Percentiles rank a stretch among this genome's conserved stretches.
phyloP scores from a whole-genome alignment of 2,329 filamentous ascomycete species.

The Fusarium nodosum region DNA sequence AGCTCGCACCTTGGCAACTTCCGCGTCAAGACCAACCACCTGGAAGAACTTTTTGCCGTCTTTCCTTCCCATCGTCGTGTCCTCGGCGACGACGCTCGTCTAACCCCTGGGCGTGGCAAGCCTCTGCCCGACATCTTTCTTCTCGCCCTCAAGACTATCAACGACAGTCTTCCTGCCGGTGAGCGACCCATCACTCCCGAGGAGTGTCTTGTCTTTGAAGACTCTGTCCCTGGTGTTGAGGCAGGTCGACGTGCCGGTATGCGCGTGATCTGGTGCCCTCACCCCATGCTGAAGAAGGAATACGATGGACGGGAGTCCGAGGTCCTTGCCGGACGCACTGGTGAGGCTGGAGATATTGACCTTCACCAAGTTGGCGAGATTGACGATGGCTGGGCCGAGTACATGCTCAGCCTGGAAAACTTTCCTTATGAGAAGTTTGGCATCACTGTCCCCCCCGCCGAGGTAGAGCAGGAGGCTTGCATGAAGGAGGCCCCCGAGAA shows the following conservation, averaged over 20 bases:
- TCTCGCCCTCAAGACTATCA: constrained; percentile 86
- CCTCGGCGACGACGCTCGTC: constrained; percentile 85
- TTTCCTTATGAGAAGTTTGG: constrained; percentile 73
- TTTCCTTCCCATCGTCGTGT: constrained; percentile 81
- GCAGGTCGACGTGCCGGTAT: constrained; percentile 91
- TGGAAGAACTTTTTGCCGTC: constrained; percentile 69
- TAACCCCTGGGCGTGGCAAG: constrained; percentile 86
- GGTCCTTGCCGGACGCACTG: constrained; percentile 85
- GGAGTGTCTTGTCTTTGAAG: constrained; percentile 97
- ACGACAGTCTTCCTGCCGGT: constrained; percentile 74
- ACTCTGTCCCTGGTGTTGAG: constrained; percentile 93
- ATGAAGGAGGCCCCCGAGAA: constrained; percentile 56
- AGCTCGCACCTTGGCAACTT: constrained; percentile 81
- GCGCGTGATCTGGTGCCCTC: constrained; percentile 93
- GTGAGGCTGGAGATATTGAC: constrained; percentile 71
- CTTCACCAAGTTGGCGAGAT: constrained; percentile 69
- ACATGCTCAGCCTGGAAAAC: constrained; percentile 62
- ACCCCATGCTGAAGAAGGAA: constrained; percentile 81
- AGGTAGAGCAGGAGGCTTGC: constrained; percentile 59
- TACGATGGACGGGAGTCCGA: constrained; percentile 82
- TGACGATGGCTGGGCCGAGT: constrained; percentile 73
- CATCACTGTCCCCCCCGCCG: constrained; percentile 62
- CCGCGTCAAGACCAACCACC: constrained; percentile 78
- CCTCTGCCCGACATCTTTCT: constrained; percentile 95
- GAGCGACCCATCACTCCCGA: constrained; percentile 78